Evolutionary conservation across 148 eudicot species (phyloP).

Genomic region (Rhododendron molle): DNA sequence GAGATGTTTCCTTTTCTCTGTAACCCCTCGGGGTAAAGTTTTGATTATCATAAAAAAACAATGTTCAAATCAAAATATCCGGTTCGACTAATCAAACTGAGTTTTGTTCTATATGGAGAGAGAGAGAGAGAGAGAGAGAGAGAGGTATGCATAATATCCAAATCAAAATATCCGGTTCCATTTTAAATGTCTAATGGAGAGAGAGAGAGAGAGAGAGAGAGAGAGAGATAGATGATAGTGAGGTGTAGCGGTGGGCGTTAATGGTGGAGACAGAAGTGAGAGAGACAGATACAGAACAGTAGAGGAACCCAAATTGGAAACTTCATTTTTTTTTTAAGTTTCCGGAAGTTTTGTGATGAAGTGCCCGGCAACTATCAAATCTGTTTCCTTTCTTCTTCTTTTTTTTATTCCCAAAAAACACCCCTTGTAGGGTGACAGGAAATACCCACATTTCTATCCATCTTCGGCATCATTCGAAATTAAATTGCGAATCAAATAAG

Average conservation of each 20-base stretch:
- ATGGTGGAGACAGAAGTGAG: neutral
- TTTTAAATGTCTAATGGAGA: neutral
- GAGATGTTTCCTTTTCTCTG: too few relatives aligned
- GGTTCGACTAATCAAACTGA: too few relatives aligned
- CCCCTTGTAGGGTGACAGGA: neutral
- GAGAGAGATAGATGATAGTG: neutral
- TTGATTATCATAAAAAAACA: too few relatives aligned
- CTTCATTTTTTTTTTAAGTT: neutral
- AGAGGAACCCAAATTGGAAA: neutral
- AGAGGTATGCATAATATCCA: too few relatives aligned
- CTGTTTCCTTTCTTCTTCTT: neutral
- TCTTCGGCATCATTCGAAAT: neutral
- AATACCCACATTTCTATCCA: neutral
- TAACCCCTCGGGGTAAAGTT: too few relatives aligned
- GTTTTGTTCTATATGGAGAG: too few relatives aligned
- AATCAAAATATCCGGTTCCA: neutral
- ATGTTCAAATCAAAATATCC: too few relatives aligned
- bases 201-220: neutral
- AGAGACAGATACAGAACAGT: neutral
- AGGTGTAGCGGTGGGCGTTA: neutral
- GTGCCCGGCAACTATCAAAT: too few relatives aligned
- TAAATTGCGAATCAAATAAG: neutral
- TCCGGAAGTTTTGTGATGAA: neutral
- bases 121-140: too few relatives aligned
- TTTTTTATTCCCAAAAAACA: neutral